A percentile compares a stretch with the other conserved stretches of the same genome.
phyloP scores from a whole-genome alignment of 2,329 filamentous ascomycete species.

The Claviceps sp. region DNA sequence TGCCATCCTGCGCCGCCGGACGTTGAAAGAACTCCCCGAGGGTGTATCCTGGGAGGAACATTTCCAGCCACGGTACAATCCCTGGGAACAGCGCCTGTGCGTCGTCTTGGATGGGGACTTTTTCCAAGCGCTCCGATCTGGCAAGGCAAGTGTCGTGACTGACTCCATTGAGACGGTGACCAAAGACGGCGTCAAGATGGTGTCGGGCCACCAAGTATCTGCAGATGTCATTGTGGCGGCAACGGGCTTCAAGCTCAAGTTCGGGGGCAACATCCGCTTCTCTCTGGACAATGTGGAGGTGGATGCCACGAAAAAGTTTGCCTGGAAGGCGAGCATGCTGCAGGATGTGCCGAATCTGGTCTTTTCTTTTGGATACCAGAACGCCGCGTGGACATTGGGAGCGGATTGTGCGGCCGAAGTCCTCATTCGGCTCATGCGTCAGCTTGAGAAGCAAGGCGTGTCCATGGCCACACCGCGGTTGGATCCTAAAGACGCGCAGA shows the following conservation, averaged over 20 bases:
- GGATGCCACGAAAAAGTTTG: constrained; percentile 29
- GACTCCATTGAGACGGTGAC: constrained; percentile 33
- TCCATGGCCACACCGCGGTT: constrained; percentile 30
- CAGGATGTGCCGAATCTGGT: constrained; percentile 47
- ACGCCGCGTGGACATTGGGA: constrained; percentile 49
- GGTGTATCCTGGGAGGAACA: constrained; percentile 36
- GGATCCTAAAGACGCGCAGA: constrained; percentile 15
- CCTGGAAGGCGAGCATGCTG: constrained; percentile 49
- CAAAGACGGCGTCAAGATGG: constrained; percentile 27
- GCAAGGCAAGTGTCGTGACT: constrained; percentile 29
- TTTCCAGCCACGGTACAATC: constrained; percentile 40
- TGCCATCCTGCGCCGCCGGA: constrained; percentile 26
- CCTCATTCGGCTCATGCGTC: background rate
- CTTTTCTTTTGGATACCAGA: constrained; percentile 46
- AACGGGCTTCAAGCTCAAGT: constrained; percentile 43
- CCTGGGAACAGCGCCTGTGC: constrained; percentile 58
- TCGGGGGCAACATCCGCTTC: constrained; percentile 39
- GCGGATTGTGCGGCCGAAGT: constrained; percentile 35
- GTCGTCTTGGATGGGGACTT: constrained; percentile 35
- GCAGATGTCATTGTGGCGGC: constrained; percentile 53
- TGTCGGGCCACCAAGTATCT: constrained; percentile 29
- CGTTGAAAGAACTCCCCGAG: constrained; percentile 32
- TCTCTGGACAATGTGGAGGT: constrained; percentile 35
- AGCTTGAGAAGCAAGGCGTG: constrained; percentile 30
- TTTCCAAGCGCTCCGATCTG: constrained; percentile 24